Evolutionary conservation across 1,139 yeast species (phyloP).

Genomic region (Candida anutae): DNA sequence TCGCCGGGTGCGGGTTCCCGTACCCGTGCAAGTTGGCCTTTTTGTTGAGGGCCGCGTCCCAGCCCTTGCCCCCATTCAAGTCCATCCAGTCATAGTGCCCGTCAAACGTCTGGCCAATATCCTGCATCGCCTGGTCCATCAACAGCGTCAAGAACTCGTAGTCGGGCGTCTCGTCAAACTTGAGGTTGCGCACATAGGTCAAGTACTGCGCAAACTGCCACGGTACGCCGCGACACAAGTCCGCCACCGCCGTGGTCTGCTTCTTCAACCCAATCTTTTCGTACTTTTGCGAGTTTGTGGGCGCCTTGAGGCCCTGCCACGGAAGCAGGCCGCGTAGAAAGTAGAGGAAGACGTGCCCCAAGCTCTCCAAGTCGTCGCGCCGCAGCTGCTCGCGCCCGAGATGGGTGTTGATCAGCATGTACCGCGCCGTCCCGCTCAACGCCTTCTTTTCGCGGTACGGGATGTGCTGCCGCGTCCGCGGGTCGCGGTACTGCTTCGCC

Average conservation of each 20-base stretch:
- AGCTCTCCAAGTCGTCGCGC: slow-evolving; percentile 54
- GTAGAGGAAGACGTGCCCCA: slow-evolving; percentile 60
- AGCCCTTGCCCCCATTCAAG: slow-evolving; percentile 70
- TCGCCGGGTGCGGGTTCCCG: slow-evolving; percentile 64
- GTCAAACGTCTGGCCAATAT: slow-evolving; percentile 26
- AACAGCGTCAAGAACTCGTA: slow-evolving; percentile 42
- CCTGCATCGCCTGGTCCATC: slow-evolving; percentile 36
- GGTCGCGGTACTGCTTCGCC: slow-evolving; percentile 64
- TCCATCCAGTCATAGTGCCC: slow-evolving; percentile 86
- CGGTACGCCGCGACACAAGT: slow-evolving; percentile 63
- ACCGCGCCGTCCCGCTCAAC: slow-evolving; percentile 57
- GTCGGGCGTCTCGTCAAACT: slow-evolving; percentile 74
- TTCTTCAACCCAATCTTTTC: slow-evolving; percentile 79
- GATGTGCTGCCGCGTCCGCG: slow-evolving; percentile 50
- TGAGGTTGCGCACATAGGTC: slow-evolving; percentile 60
- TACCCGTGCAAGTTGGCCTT: slow-evolving; percentile 79
- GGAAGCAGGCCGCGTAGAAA: slow-evolving; percentile 50
- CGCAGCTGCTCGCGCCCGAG: slow-evolving; percentile 59
- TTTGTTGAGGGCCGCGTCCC: slow-evolving; percentile 74
- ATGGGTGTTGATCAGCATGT: slow-evolving; percentile 61
- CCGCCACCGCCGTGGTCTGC: slow-evolving; percentile 61
- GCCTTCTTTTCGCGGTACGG: slow-evolving; percentile 60
- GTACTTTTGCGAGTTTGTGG: slow-evolving; percentile 73
- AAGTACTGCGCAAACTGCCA: slow-evolving; percentile 73
- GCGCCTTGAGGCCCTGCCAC: slow-evolving; percentile 58